phyloP scores from a whole-genome alignment of 805 yeast species.

The Saccharomyces eubayanus region DNA sequence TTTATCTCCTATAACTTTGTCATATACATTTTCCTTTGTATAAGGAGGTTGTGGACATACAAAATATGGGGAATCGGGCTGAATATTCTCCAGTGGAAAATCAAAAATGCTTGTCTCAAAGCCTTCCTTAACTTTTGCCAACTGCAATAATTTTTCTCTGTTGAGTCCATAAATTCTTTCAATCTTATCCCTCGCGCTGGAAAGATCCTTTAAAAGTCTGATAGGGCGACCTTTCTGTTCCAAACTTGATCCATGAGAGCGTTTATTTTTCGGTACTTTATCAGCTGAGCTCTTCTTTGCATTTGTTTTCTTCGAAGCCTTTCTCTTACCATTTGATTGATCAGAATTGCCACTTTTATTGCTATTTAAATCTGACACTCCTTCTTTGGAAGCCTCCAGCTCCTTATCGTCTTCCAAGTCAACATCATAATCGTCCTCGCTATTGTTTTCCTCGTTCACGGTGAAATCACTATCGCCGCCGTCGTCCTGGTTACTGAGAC shows the following conservation, averaged over 20 bases:
- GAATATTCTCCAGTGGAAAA: slow-evolving; percentile 31
- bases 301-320: slow-evolving; percentile 1
- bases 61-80: slow-evolving; percentile 16
- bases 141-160: slow-evolving; percentile 34
- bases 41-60: slow-evolving; percentile 15
- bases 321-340: neutral
- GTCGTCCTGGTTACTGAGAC: neutral
- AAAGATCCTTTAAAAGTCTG: slow-evolving; percentile 27
- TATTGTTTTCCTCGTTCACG: slow-evolving; percentile 4
- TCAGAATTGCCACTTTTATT: neutral
- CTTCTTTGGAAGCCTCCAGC: slow-evolving; percentile 3
- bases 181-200: slow-evolving; percentile 37
- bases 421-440: slow-evolving; percentile 13
- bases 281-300: neutral
- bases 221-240: slow-evolving; percentile 18
- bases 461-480: slow-evolving; percentile 3
- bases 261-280: slow-evolving; percentile 1
- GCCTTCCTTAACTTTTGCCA: slow-evolving; percentile 38
- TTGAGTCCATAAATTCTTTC: slow-evolving; percentile 44
- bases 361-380: neutral
- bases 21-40: slow-evolving; percentile 3
- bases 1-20: neutral
- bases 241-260: slow-evolving; percentile 11
- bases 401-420: slow-evolving; percentile 6
- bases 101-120: slow-evolving; percentile 45